Base-by-base conservation (phyloP, 805 yeast genomes). In the Lachancea cidri region DNA sequence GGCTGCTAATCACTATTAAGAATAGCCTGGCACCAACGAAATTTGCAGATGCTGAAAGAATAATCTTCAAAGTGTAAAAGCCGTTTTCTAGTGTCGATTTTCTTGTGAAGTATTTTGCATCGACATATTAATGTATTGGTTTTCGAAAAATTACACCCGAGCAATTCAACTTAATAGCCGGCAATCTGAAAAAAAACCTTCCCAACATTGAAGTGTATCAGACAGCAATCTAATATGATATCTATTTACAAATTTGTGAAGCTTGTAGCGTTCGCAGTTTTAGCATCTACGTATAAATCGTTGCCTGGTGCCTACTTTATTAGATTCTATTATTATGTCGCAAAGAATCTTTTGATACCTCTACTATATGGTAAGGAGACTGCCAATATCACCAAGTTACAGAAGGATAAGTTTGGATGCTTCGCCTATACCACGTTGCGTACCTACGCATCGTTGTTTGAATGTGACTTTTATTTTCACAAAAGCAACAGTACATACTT, bases 401-500 rank as follows among this genome's bases (percentile, higher is more conserved):
- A 55, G 37, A 31, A 35, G 2, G 24, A 48, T 22, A 46, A 46
- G 29, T 39, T 44, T 27, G 59, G 58, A 11, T 52, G 54, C 54
- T 80, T 81, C 57, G 65, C 68, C 9, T 67, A 73, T 33, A 55
- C 68, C 1, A 52, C 58, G 11, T 67, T 67, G 48, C 48, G 59
- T 17, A 74, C 88, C 0, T 77, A 76, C 45, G 84, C 83, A 20
- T 81, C 91, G 1, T 78, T 84, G 5, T 64, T 84, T 54, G 97
- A 89, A 57, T 79, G 86, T 56, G 97, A 89, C 62, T 75, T 85
- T 67, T 86, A 86, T 56, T 53, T 87, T 36, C 98, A 89, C 68
- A 91, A 89, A 66, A 78, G 83, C 42, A 91, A 91, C 60, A 79
- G 91, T 5, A 83, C 95, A 1, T 91, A 89, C 63, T 83, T 84